phyloP scores from a whole-genome alignment of 2,329 filamentous ascomycete genomes.

The Pestalotiopsis sp. region DNA sequence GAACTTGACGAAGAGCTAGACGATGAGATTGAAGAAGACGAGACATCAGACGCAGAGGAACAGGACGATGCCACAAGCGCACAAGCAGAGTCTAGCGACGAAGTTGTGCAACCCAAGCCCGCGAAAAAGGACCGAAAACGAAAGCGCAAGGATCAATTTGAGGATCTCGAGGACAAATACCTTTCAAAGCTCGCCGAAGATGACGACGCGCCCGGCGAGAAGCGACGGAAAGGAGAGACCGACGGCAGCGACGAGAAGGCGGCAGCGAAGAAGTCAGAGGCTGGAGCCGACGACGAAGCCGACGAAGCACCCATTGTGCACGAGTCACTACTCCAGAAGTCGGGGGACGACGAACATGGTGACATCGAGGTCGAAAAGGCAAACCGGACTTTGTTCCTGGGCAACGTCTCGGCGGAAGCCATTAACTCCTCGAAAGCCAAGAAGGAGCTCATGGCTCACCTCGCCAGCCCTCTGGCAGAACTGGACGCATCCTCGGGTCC shows the following conservation, averaged over 20 bases:
- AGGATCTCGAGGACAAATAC: constrained; percentile 72
- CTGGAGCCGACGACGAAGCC: constrained; percentile 32
- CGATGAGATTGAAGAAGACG: constrained; percentile 24
- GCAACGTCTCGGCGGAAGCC: constrained; percentile 83
- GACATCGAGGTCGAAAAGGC: constrained; percentile 77
- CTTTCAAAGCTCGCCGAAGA: constrained; percentile 65
- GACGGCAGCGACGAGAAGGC: constrained; percentile 25
- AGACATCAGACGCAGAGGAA: constrained; percentile 33
- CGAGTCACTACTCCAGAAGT: constrained; percentile 59
- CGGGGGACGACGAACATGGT: constrained; percentile 32
- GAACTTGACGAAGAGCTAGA: constrained; percentile 36
- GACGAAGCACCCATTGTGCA: constrained; percentile 49
- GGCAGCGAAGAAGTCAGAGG: background rate
- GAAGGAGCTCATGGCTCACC: constrained; percentile 75
- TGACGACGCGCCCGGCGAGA: constrained; percentile 52
- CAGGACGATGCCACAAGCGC: constrained; percentile 30
- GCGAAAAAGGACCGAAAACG: constrained; percentile 61
- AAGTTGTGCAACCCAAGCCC: constrained; percentile 37
- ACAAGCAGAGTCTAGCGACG: constrained; percentile 34
- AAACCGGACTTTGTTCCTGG: constrained; percentile 85
- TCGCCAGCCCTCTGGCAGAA: constrained; percentile 70
- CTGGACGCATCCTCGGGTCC: constrained; percentile 48
- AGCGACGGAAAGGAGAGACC: constrained; percentile 52
- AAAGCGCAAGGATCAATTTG: constrained; percentile 68
- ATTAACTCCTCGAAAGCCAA: constrained; percentile 82